Conservation (phyloP, 2,329 filamentous ascomycete species). For the Alternaria sp. region DNA sequence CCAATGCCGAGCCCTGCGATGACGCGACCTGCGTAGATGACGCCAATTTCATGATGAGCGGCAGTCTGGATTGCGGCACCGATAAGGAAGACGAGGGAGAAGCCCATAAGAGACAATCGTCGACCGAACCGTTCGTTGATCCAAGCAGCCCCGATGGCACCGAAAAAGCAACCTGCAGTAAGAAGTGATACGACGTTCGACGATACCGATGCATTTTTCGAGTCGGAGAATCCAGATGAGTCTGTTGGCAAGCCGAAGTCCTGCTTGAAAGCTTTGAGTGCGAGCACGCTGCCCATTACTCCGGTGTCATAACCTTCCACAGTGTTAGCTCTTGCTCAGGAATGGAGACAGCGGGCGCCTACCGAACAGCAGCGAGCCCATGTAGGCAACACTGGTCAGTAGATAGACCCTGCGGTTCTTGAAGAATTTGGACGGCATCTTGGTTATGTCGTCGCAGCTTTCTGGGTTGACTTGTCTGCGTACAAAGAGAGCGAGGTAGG, state of each 20-base stretch:
- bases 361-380: conserved; percentile 15
- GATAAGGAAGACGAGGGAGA: conserved; percentile 9
- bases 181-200: conserved; percentile 11
- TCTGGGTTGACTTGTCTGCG: not conserved
- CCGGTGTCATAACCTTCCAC: conserved; percentile 10
- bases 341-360: not conserved
- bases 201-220: conserved; percentile 7
- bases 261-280: conserved; percentile 11
- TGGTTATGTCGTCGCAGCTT: conserved; percentile 5
- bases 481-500: not conserved
- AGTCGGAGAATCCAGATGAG: conserved; percentile 10
- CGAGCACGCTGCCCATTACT: conserved; percentile 14
- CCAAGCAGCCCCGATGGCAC: conserved; percentile 12
- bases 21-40: conserved; percentile 46
- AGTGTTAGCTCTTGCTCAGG: not conserved
- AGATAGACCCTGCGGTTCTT: conserved; percentile 14
- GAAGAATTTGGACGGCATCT: conserved; percentile 12
- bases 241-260: conserved; percentile 14
- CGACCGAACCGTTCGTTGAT: conserved; percentile 13
- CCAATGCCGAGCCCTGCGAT: conserved; percentile 62
- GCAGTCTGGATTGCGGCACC: conserved; percentile 12
- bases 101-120: conserved; percentile 9
- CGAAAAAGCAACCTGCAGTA: conserved; percentile 13
- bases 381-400: conserved; percentile 14
- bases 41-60: conserved; percentile 10